Percentiles rank a stretch among this genome's conserved stretches.
phyloP scores from a whole-genome alignment of 2,329 filamentous ascomycete species.

The Zalaria sp. region DNA sequence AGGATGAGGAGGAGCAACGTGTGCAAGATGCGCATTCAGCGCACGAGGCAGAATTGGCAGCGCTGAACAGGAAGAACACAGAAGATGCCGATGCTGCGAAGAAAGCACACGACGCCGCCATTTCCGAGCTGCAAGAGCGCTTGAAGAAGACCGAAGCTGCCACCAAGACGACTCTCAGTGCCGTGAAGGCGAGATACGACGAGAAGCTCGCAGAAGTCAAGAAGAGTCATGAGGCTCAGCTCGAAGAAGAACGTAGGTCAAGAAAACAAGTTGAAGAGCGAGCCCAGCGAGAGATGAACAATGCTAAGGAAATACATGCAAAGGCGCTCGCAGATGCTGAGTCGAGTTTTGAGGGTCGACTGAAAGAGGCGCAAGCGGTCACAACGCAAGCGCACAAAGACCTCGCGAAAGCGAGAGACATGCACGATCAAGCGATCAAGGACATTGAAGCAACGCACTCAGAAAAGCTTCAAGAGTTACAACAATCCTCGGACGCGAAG shows the following conservation, averaged over 20 bases:
- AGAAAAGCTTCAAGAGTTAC: slow-evolving; percentile 3
- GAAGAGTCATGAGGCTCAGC: slow-evolving; percentile 1
- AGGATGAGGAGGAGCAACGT: neutral
- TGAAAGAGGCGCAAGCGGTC: neutral
- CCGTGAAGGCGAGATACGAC: slow-evolving; percentile 4
- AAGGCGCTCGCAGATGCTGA: slow-evolving; percentile 1
- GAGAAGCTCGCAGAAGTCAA: slow-evolving; percentile 4
- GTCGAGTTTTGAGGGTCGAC: neutral
- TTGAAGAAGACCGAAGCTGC: slow-evolving; percentile 1
- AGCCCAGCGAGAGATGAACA: neutral
- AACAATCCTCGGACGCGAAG: slow-evolving; percentile 1
- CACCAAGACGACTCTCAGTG: slow-evolving; percentile 3
- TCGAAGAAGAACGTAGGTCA: slow-evolving; percentile 1
- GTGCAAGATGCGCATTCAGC: neutral
- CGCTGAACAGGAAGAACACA: slow-evolving; percentile 8
- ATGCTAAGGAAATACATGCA: neutral
- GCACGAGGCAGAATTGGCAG: slow-evolving; percentile 5
- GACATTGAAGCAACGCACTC: neutral
- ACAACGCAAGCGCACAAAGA: neutral
- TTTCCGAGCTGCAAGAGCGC: slow-evolving; percentile 3
- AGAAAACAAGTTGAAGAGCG: neutral
- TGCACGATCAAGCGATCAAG: slow-evolving; percentile 2
- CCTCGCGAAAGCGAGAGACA: neutral
- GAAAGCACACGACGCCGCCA: slow-evolving; percentile 2
- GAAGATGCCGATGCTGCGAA: slow-evolving; percentile 2